Evolutionary conservation across 805 yeast species (phyloP).

Genomic region (Zygotorulaspora chibaensis): DNA sequence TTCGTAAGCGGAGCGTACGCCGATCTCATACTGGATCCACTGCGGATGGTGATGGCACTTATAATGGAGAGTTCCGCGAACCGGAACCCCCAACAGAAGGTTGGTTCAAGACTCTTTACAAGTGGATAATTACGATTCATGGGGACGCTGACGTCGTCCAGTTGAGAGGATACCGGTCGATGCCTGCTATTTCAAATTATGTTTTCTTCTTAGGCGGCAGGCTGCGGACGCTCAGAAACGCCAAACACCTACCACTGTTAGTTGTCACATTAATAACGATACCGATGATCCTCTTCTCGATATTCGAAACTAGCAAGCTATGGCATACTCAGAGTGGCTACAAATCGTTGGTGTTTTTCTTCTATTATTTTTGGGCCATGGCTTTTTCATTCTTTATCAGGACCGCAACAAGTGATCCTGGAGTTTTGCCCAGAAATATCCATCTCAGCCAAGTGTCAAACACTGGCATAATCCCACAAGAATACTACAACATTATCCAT

Average conservation of each 20-base stretch:
- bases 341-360: slow-evolving; percentile 42
- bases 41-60: too few relatives aligned
- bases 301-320: slow-evolving; percentile 39
- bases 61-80: background rate
- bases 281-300: slow-evolving; percentile 52
- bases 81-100: background rate
- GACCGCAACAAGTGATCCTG: slow-evolving; percentile 65
- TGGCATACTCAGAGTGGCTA: slow-evolving; percentile 25
- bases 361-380: slow-evolving; percentile 54
- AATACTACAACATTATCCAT: slow-evolving; percentile 48
- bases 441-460: slow-evolving; percentile 46
- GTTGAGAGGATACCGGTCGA: slow-evolving; percentile 19
- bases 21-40: too few relatives aligned
- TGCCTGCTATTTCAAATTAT: slow-evolving; percentile 34
- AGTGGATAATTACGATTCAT: slow-evolving; percentile 26
- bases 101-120: slow-evolving; percentile 10
- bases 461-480: slow-evolving; percentile 46
- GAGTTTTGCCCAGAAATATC: slow-evolving; percentile 60
- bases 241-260: slow-evolving; percentile 39
- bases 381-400: slow-evolving; percentile 46
- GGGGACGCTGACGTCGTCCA: slow-evolving; percentile 17
- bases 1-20: too few relatives aligned
- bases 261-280: slow-evolving; percentile 36
- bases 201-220: slow-evolving; percentile 66
- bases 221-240: slow-evolving; percentile 41